A percentile compares a stretch with the other conserved stretches of the same genome.
phyloP scores from a whole-genome alignment of 768 basidiomycete genomes.

The Brasilioporus rufonigricans region DNA sequence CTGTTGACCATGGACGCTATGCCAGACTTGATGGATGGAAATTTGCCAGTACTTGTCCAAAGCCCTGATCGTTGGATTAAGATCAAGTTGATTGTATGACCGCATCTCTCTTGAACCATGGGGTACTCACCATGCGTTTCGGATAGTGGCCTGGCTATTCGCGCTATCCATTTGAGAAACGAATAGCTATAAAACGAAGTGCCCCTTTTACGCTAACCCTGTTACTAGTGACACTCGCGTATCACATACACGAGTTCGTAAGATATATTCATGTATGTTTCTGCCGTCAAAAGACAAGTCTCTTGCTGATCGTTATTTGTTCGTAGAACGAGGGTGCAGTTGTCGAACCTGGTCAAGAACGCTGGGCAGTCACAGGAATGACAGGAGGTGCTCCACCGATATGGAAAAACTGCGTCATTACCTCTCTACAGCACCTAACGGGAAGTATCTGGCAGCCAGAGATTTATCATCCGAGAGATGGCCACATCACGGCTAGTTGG shows the following conservation, averaged over 20 bases:
- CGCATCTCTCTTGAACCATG: background rate
- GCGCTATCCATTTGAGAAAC: constrained; percentile 36
- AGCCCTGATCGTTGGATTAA: constrained; percentile 32
- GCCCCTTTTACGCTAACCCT: constrained; percentile 28
- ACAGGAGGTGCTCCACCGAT: constrained; percentile 17
- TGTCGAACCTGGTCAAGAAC: constrained; percentile 37
- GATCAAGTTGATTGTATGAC: constrained; percentile 35
- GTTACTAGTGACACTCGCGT: constrained; percentile 32
- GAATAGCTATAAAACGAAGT: constrained; percentile 35
- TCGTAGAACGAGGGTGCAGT: constrained; percentile 25
- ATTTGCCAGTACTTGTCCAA: constrained; percentile 19
- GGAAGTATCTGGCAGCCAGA: constrained; percentile 46
- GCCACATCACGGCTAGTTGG: background rate
- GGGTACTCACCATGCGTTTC: background rate
- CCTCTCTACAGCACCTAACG: constrained; percentile 37
- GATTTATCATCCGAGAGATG: constrained; percentile 31
- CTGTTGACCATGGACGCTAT: constrained; percentile 22
- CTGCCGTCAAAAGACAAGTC: background rate
- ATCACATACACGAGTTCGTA: constrained; percentile 32
- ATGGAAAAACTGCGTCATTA: constrained; percentile 37
- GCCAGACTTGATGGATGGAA: constrained; percentile 24
- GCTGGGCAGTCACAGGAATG: constrained; percentile 34
- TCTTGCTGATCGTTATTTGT: background rate
- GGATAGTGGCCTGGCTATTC: constrained; percentile 51
- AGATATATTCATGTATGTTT: constrained; percentile 32